phyloP scores from a whole-genome alignment of 495 filamentous ascomycete genomes.

The Daldinia vernicosa region DNA sequence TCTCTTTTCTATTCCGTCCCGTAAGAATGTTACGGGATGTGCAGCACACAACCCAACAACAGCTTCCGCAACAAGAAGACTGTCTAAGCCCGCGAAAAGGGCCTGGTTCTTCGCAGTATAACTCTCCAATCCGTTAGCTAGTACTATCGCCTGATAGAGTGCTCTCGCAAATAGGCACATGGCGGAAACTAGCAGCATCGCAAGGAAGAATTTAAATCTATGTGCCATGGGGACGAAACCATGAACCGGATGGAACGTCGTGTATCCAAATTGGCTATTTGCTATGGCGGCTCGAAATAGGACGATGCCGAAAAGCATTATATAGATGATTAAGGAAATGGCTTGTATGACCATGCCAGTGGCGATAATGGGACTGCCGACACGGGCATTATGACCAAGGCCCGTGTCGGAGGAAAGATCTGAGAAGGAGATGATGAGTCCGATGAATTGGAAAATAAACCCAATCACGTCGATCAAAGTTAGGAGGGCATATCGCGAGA shows the following conservation, averaged over 20 bases:
- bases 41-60: conserved; percentile 33
- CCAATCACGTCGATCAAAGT: conserved; percentile 34
- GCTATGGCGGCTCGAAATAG: conserved; percentile 31
- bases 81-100: conserved; percentile 33
- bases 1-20: conserved; percentile 34
- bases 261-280: conserved; percentile 33
- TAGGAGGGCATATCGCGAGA: conserved; percentile 19
- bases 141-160: conserved; percentile 29
- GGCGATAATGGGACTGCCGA: conserved; percentile 35
- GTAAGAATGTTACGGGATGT: conserved; percentile 32
- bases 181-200: conserved; percentile 30
- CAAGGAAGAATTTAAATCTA: conserved; percentile 39
- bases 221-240: conserved; percentile 37
- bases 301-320: conserved; percentile 26
- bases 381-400: conserved; percentile 19
- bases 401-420: conserved; percentile 34
- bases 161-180: conserved; percentile 31
- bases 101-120: conserved; percentile 37
- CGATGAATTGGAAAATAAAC: conserved; percentile 30
- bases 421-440: conserved; percentile 38
- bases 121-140: conserved; percentile 45
- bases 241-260: conserved; percentile 37
- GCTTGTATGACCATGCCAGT: conserved; percentile 28
- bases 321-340: conserved; percentile 27
- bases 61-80: conserved; percentile 34